Evolutionary conservation across 768 basidiomycete genomes (phyloP), one percentile per base, ranked within the genome.

Genomic region (Mycena indigotica): DNA sequence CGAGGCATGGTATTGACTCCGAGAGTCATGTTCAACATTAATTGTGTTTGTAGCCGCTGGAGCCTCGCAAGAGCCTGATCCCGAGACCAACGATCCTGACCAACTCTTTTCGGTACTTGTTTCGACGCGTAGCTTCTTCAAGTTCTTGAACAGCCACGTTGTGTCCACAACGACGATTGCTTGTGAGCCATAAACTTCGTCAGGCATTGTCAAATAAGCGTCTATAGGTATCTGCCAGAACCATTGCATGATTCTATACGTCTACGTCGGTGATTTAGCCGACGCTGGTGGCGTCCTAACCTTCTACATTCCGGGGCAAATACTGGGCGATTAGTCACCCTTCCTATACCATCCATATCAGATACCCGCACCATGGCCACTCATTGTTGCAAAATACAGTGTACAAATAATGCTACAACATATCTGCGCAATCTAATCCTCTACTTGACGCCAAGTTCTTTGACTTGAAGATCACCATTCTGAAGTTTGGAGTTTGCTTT

Each of bases 121-220:
- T 5, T 88, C 89, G 10, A 80, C 86, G 16, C 82, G 82, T 46
- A 88, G 88, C 65, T 88, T 95, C 66, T 76, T 88, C 66, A 91
- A 90, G 68, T 94, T 95, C 69, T 75, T 95, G 60, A 87, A 81
- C 63, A 86, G 86, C 54, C 88, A 94, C 68, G 81, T 87, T 24
- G 86, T 95, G 28, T 91, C 89, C 3, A 88, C 86, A 0, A 88
- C 89, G 2, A 93, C 92, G 0, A 93, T 95, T 58, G 91, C 90
- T 28, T 90, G 93, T 92, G 63, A 44, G 89, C 39, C 8, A 59
- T 50, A 26, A 13, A 17, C 44, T 56, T 32, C 39, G 51, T 23
- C 32, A 12, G 50, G n/a, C 3, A n/a, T 45, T 39, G 13, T 32
- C 40, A 2, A 46, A 25, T 32, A 52, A 38, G 21, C n/a, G 15